Evolutionary conservation across 148 eudicot species (phyloP).

Genomic region (Camellia granthamiana): DNA sequence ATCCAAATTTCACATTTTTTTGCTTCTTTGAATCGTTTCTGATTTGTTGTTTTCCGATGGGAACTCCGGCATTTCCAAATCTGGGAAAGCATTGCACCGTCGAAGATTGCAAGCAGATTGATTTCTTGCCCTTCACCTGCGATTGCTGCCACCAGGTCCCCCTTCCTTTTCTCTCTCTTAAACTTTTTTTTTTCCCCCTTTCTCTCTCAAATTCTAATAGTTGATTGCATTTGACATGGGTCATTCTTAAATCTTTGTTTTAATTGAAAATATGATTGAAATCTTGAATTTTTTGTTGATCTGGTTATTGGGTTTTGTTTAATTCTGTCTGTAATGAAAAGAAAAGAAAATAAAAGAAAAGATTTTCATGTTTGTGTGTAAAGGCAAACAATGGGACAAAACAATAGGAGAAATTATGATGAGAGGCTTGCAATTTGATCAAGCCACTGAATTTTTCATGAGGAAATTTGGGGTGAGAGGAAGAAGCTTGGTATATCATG

Average conservation of each 20-base stretch:
- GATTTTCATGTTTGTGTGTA: not conserved
- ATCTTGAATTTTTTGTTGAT: not conserved
- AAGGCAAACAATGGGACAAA: not conserved
- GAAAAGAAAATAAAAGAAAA: not conserved
- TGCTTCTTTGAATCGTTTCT: not conserved
- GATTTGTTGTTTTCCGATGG: slow-evolving; percentile 40
- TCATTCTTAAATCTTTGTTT: not conserved
- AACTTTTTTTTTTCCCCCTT: not conserved
- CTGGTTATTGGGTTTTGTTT: too few relatives aligned
- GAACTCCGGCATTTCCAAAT: slow-evolving; percentile 85
- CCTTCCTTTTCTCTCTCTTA: not conserved
- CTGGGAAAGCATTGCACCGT: slow-evolving; percentile 83
- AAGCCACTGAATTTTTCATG: not conserved
- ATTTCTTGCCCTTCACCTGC: slow-evolving; percentile 93
- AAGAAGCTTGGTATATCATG: too few relatives aligned
- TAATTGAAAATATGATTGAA: not conserved
- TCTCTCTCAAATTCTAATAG: not conserved
- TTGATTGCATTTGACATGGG: not conserved
- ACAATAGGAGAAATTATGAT: not conserved
- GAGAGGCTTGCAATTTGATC: not conserved
- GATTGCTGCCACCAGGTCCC: slow-evolving; percentile 71
- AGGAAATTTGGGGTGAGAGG: not conserved
- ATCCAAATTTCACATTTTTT: not conserved
- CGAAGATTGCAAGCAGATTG: slow-evolving; percentile 70
- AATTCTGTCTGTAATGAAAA: too few relatives aligned